A percentile compares a stretch with the other conserved stretches of the same genome.
Conservation (phyloP, 75 land plant genomes). For the Pseudotsuga menziesii region DNA sequence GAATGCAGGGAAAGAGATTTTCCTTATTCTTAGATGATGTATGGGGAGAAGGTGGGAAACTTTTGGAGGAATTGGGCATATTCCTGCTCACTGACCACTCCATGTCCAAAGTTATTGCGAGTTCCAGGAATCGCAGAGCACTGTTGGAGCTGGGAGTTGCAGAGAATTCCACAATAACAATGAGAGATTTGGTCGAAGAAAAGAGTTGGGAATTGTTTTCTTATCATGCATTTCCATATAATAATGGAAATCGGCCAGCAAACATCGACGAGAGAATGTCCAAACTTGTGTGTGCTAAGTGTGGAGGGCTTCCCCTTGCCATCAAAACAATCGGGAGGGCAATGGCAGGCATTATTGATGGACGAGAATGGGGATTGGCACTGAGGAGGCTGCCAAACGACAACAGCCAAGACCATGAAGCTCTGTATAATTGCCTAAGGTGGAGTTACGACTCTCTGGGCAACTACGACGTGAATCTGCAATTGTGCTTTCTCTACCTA, state of each 20-base stretch:
- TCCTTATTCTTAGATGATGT: background rate
- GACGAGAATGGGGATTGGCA: background rate
- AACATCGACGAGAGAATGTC: too few relatives aligned
- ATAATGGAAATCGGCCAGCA: too few relatives aligned
- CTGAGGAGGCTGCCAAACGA: background rate
- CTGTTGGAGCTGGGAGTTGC: background rate
- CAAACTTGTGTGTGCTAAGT: too few relatives aligned
- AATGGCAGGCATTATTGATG: too few relatives aligned
- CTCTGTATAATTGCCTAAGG: background rate
- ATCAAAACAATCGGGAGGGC: background rate
- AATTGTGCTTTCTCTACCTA: background rate
- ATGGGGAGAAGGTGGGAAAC: background rate
- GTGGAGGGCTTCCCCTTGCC: background rate
- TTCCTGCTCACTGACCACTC: background rate
- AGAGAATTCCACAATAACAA: too few relatives aligned
- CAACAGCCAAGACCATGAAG: background rate
- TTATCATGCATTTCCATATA: background rate
- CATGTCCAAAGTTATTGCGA: background rate
- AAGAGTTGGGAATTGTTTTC: too few relatives aligned
- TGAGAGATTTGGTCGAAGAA: too few relatives aligned
- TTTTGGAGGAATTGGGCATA: background rate
- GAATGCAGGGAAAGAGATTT: background rate
- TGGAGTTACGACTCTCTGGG: constrained; percentile 15
- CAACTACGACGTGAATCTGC: background rate
- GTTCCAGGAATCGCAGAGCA: background rate